phyloP scores from a whole-genome alignment of 306 rosid genomes.

The Vigna mungo region DNA sequence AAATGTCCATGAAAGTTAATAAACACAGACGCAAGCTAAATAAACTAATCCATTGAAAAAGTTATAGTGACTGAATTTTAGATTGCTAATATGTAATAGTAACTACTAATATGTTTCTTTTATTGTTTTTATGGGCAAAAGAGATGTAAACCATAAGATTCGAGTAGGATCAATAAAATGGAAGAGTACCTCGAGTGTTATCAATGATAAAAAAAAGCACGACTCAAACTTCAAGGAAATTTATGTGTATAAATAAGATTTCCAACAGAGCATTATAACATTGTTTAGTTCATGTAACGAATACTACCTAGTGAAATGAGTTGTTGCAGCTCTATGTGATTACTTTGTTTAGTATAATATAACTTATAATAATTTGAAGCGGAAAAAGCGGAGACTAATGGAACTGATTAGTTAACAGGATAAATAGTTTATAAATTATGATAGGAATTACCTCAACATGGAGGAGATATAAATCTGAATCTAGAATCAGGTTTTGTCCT shows the following conservation, averaged over 20 bases:
- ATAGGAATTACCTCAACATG: slow-evolving; percentile 82
- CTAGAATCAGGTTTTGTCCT: slow-evolving; percentile 82
- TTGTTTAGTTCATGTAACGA: not conserved
- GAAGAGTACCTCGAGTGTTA: not conserved
- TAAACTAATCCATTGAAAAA: not conserved
- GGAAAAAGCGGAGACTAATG: slow-evolving; percentile 9
- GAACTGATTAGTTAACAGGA: slow-evolving; percentile 25
- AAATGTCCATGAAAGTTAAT: not conserved
- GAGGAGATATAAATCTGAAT: slow-evolving; percentile 95
- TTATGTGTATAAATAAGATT: not conserved
- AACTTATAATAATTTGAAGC: not conserved
- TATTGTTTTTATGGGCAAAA: no score
- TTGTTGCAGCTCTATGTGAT: no score
- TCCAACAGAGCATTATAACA: not conserved
- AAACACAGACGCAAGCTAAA: not conserved
- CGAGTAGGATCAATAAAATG: not conserved
- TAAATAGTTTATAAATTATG: slow-evolving; percentile 18
- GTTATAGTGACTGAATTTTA: no score
- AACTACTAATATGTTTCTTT: not conserved
- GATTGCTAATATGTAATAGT: not conserved
- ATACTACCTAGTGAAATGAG: not conserved
- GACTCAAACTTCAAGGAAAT: no score
- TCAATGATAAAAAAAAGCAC: not conserved
- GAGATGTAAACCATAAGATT: no score
- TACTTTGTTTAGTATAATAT: not conserved